A percentile compares a stretch with the other conserved stretches of the same genome.
phyloP scores from a whole-genome alignment of 1,284 basidiomycete species.

The Cystobasidiaceae sp. region DNA sequence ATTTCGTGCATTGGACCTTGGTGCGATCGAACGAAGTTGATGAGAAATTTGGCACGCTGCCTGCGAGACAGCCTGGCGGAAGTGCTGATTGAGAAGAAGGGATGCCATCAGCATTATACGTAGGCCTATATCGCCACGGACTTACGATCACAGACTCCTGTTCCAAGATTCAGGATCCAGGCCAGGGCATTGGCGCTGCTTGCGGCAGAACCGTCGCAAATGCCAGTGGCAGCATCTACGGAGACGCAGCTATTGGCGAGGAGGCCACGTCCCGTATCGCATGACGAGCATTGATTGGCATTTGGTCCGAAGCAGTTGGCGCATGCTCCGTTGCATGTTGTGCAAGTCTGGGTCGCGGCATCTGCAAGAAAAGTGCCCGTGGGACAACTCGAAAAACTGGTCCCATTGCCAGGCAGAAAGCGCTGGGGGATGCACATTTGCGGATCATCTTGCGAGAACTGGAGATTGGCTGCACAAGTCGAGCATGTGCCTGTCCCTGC shows the following conservation, averaged over 20 bases:
- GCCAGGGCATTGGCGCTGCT: conserved; percentile 53
- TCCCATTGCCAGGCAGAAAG: conserved; percentile 50
- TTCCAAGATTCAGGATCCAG: conserved; percentile 71
- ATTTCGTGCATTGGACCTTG: conserved; percentile 65
- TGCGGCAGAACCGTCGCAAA: conserved; percentile 53
- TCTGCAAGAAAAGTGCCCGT: conserved; percentile 59
- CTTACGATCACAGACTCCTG: conserved; percentile 70
- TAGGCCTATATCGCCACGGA: conserved; percentile 34
- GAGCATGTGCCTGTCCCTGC: conserved; percentile 62
- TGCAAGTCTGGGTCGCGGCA: conserved; percentile 53
- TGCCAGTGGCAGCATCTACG: conserved; percentile 57
- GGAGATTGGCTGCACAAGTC: conserved; percentile 63
- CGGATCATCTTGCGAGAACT: conserved; percentile 57
- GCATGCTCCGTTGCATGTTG: conserved; percentile 60
- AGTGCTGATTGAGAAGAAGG: conserved; percentile 44
- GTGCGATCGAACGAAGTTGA: conserved; percentile 60
- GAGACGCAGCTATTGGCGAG: conserved; percentile 55
- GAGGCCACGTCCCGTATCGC: conserved; percentile 35
- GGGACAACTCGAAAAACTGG: conserved; percentile 56
- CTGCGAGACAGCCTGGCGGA: conserved; percentile 67
- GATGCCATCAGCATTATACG: neutral
- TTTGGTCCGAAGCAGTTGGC: conserved; percentile 63
- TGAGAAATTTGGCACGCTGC: conserved; percentile 64
- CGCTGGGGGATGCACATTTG: conserved; percentile 60
- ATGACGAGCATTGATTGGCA: conserved; percentile 58